These are phyloP conservation scores for Pharus latifolius DNA, from an alignment of 176 grass and related monocot genomes.

Conservation along the genomic window DNA sequence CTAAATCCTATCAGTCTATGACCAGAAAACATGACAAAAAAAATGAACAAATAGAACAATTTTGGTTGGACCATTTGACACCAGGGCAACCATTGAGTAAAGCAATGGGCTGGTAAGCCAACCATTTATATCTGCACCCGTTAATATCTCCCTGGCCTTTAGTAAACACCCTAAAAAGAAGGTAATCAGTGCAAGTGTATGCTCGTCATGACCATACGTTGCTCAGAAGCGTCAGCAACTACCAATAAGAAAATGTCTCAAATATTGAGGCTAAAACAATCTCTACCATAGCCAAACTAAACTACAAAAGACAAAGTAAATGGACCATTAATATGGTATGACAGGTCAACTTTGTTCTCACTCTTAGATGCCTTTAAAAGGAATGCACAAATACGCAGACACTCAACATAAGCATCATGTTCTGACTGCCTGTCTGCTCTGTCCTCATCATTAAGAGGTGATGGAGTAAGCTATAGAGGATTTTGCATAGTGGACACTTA, in stretches of 20 bases:
- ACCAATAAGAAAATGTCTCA: background rate
- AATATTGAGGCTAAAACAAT: background rate
- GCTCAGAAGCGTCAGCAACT: background rate
- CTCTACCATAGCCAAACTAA: background rate
- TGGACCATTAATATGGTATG: background rate
- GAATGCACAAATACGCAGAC: conserved; percentile 24
- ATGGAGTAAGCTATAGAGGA: too few relatives aligned
- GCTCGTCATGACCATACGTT: background rate
- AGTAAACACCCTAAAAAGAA: conserved; percentile 26
- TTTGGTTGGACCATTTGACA: conserved; percentile 55
- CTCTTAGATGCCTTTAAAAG: conserved; percentile 10
- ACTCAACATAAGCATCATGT: conserved; percentile 45
- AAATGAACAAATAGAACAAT: background rate
- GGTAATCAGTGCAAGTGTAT: background rate
- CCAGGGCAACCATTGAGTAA: conserved; percentile 25
- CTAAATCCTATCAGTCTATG: background rate
- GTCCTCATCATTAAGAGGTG: conserved; percentile 22
- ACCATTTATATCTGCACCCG: conserved; percentile 40
- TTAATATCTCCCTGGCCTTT: conserved; percentile 3
- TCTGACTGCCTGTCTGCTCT: conserved; percentile 44
- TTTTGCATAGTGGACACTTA: too few relatives aligned
- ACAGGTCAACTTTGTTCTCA: conserved; percentile 1
- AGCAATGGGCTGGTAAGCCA: conserved; percentile 61
- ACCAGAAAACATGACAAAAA: background rate
- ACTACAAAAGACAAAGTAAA: background rate